These are phyloP conservation scores for Deuterostichococcus epilithicus DNA, from an alignment of 139 green algal species.

Conservation along the genomic window DNA sequence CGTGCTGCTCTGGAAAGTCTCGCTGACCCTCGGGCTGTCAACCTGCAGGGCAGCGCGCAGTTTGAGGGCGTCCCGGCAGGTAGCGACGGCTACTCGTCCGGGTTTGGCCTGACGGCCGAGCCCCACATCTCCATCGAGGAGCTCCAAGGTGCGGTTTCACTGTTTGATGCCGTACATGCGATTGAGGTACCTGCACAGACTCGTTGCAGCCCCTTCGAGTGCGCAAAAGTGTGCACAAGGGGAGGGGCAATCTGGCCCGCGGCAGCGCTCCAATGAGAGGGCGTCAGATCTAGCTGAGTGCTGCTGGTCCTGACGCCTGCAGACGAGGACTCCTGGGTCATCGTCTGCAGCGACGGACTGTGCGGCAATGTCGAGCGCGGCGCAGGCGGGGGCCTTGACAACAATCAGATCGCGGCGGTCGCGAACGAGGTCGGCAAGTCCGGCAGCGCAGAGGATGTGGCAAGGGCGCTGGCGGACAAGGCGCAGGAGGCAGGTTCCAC, in stretches of 20 bases:
- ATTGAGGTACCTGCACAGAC: background rate
- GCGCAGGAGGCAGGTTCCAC: conserved; percentile 64
- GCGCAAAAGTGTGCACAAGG: background rate
- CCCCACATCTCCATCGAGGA: conserved; percentile 57
- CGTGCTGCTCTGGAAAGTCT: background rate
- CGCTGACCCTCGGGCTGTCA: too few species aligned
- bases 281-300: background rate
- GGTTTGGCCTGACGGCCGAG: conserved; percentile 82
- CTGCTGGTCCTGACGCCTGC: background rate
- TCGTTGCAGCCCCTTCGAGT: background rate
- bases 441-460: conserved; percentile 18
- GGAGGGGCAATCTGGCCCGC: background rate
- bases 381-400: conserved; percentile 79
- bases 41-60: conserved; percentile 53
- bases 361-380: conserved; percentile 81
- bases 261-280: background rate
- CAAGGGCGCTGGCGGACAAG: conserved; percentile 32
- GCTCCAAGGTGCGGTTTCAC: conserved; percentile 39
- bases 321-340: conserved; percentile 67
- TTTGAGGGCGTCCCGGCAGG: conserved; percentile 83
- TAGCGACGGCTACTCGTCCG: conserved; percentile 65
- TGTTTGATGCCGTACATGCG: background rate
- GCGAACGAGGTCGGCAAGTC: conserved; percentile 2
- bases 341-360: conserved; percentile 83
- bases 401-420: conserved; percentile 32